phyloP scores from a whole-genome alignment of 768 basidiomycete genomes.

The Tricholoma terreum region DNA sequence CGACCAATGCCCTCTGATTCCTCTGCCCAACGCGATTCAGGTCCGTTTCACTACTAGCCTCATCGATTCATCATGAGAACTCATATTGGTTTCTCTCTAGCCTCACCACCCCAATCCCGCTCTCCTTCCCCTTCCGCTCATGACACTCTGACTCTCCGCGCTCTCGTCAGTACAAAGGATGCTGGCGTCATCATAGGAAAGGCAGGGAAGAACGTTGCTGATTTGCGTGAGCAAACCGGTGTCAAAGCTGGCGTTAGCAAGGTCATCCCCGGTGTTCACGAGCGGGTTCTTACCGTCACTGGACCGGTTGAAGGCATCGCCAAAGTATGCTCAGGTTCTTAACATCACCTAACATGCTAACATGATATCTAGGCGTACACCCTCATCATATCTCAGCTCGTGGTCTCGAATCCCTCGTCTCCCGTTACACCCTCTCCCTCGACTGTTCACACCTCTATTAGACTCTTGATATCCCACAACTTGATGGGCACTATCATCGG shows the following conservation, averaged over 20 bases:
- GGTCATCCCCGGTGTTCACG: conserved; percentile 96
- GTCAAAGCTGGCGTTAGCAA: conserved; percentile 99
- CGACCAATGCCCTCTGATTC: conserved; percentile 66
- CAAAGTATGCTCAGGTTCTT: conserved; percentile 51
- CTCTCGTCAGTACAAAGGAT: conserved; percentile 95
- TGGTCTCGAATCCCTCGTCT: conserved; percentile 75
- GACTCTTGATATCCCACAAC: conserved; percentile 97
- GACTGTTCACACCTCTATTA: conserved; percentile 85
- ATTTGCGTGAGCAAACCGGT: conserved; percentile 90
- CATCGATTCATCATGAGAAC: neutral
- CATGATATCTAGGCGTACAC: conserved; percentile 72
- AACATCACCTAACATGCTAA: conserved; percentile 9
- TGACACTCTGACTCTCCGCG: conserved; percentile 85
- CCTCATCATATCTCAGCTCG: conserved; percentile 90
- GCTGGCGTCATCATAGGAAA: conserved; percentile 97
- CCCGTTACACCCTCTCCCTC: conserved; percentile 65
- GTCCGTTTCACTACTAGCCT: conserved; percentile 30
- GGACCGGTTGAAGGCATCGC: conserved; percentile 92
- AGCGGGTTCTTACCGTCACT: conserved; percentile 93
- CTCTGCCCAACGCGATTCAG: conserved; percentile 50
- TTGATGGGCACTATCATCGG: conserved; percentile 99
- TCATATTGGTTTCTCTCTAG: conserved; percentile 28
- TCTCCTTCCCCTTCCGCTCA: conserved; percentile 69
- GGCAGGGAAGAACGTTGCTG: conserved; percentile 95
- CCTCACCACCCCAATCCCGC: conserved; percentile 64